Conservation (phyloP, 257 asterid genomes). For the Rauvolfia tetraphylla region DNA sequence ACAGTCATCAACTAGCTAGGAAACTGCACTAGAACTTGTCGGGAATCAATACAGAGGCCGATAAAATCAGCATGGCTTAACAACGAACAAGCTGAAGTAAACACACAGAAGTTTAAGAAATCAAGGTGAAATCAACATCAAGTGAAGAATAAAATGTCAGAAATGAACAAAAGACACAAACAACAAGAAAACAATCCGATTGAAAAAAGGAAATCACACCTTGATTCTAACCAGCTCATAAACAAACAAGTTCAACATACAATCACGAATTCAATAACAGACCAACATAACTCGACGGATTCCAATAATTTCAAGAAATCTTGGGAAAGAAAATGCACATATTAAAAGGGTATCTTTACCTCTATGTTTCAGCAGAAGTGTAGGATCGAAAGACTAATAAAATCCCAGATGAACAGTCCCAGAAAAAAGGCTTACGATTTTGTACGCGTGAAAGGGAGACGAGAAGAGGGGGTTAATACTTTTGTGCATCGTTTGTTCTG, state of each 20-base stretch:
- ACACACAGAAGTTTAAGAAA: not conserved
- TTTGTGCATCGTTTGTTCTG: not conserved
- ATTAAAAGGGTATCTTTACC: not conserved
- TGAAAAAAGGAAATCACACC: not conserved
- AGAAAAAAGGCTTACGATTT: conserved; percentile 5
- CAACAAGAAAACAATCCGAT: too few relatives aligned
- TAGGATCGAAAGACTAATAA: not conserved
- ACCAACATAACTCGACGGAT: too few relatives aligned
- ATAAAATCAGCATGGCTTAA: not conserved
- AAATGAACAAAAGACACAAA: not conserved
- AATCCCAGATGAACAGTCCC: not conserved
- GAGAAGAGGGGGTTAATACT: not conserved
- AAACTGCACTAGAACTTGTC: not conserved
- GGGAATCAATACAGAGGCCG: not conserved
- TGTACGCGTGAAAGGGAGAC: not conserved
- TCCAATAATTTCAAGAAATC: not conserved
- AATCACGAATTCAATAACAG: not conserved
- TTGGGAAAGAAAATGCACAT: not conserved
- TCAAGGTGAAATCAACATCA: not conserved
- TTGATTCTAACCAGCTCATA: not conserved
- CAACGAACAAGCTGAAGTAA: not conserved
- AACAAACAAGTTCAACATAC: not conserved
- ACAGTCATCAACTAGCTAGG: not conserved
- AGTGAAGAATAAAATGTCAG: not conserved
- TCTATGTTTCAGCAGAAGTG: not conserved